phyloP scores from a whole-genome alignment of 2,329 filamentous ascomycete species.

The Fusarium incarnatum region DNA sequence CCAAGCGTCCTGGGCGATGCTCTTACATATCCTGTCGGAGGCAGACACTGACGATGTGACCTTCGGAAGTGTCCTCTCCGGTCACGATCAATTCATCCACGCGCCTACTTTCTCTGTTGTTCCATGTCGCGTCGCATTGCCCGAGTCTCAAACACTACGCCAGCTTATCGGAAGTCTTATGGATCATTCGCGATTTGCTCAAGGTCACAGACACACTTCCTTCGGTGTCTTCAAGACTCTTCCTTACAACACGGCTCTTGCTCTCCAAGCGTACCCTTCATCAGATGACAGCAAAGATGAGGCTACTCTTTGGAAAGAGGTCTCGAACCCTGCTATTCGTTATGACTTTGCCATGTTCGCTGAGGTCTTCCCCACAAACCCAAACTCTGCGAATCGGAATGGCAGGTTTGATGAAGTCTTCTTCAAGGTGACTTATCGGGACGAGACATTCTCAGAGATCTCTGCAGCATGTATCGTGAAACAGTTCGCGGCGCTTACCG shows the following conservation, averaged over 20 bases:
- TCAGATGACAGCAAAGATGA: fast-evolving
- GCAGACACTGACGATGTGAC: constrained; percentile 14
- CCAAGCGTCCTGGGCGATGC: constrained; percentile 21
- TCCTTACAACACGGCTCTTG: constrained; percentile 25
- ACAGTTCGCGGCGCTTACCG: constrained; percentile 7
- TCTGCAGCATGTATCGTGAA: constrained; percentile 12
- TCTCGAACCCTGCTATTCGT: constrained; percentile 22
- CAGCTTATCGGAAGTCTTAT: background rate
- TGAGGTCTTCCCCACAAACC: constrained; percentile 16
- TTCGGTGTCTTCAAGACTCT: constrained; percentile 28
- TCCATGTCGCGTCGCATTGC: constrained; percentile 5
- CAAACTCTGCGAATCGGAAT: background rate
- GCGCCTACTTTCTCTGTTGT: constrained; percentile 29
- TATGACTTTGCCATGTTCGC: constrained; percentile 32
- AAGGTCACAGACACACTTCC: constrained; percentile 4
- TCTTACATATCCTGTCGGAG: constrained; percentile 9
- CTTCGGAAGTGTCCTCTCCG: constrained; percentile 19
- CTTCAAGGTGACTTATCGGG: constrained; percentile 27
- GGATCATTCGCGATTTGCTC: background rate
- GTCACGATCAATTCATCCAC: background rate
- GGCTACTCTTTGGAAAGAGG: background rate
- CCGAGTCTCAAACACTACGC: constrained; percentile 3
- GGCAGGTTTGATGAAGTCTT: constrained; percentile 9
- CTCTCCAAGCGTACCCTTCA: constrained; percentile 13
- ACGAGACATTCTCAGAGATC: background rate